These are phyloP conservation scores for Leishmania guyanensis DNA, from an alignment of 208 protist species.

Conservation along the genomic window DNA sequence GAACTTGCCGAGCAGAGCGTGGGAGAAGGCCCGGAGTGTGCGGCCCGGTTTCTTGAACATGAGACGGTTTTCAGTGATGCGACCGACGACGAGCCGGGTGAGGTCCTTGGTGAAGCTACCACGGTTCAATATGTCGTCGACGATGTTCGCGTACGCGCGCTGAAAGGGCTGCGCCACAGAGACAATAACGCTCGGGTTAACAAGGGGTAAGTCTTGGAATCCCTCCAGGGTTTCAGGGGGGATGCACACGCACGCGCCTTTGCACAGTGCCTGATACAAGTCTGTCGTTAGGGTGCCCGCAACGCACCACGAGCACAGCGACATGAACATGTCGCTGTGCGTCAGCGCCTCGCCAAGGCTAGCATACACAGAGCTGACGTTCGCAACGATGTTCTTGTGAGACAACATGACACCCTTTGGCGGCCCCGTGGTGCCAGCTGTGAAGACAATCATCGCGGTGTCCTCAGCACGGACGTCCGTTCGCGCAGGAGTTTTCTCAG, in stretches of 20 bases:
- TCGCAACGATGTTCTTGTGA: conserved; percentile 91
- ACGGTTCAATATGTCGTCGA: conserved; percentile 89
- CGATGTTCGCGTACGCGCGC: conserved; percentile 87
- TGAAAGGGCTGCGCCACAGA: conserved; percentile 86
- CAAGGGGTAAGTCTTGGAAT: conserved; percentile 84
- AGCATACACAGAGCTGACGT: conserved; percentile 85
- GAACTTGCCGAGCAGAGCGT: conserved; percentile 84
- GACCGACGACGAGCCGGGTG: conserved; percentile 82
- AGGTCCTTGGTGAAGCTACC: conserved; percentile 79
- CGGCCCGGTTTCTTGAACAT: conserved; percentile 86
- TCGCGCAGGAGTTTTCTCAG: conserved; percentile 62
- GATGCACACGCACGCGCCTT: conserved; percentile 85
- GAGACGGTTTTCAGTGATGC: conserved; percentile 86
- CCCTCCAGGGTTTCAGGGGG: conserved; percentile 88
- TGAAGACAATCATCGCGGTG: conserved; percentile 93
- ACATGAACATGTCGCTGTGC: conserved; percentile 91
- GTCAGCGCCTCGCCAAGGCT: conserved; percentile 83
- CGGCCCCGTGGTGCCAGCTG: conserved; percentile 89
- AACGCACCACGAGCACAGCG: conserved; percentile 90
- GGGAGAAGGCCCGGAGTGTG: conserved; percentile 72
- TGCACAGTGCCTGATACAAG: conserved; percentile 89
- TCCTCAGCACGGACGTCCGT: conserved; percentile 81
- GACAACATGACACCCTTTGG: conserved; percentile 96
- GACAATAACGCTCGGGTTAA: conserved; percentile 87
- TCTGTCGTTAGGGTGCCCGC: conserved; percentile 79